phyloP scores from a whole-genome alignment of 495 filamentous ascomycete genomes.

The Lasiosphaeria hispida region DNA sequence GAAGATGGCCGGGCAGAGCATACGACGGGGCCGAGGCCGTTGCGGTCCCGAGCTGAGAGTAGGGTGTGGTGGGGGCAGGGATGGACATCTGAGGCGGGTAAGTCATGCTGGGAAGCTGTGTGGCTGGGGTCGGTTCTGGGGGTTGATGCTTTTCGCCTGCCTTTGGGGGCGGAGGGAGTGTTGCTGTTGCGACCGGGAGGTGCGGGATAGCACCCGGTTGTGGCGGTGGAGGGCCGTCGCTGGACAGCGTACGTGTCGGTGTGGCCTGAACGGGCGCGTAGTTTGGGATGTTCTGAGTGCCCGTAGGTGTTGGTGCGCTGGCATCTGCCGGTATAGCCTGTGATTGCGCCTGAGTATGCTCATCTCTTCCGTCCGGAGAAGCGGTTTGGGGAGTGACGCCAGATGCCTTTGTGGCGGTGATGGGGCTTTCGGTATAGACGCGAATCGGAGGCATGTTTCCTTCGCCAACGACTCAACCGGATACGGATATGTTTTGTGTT shows the following conservation, averaged over 20 bases:
- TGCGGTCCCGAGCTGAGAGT: conserved; percentile 38
- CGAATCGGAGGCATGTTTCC: conserved; percentile 57
- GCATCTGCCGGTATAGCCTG: conserved; percentile 40
- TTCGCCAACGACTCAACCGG: background rate
- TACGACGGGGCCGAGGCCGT: conserved; percentile 24
- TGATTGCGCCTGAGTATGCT: conserved; percentile 10
- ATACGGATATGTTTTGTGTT: background rate
- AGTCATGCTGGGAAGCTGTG: conserved; percentile 26
- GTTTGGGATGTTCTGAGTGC: conserved; percentile 23
- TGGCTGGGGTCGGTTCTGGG: conserved; percentile 22
- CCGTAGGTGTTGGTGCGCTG: conserved; percentile 37
- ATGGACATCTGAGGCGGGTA: conserved; percentile 46
- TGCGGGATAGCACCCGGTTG: conserved; percentile 52
- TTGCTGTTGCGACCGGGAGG: conserved; percentile 18
- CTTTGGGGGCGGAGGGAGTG: conserved; percentile 55
- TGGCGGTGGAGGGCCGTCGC: conserved; percentile 51
- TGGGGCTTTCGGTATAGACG: conserved; percentile 58
- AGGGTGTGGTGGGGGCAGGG: conserved; percentile 32
- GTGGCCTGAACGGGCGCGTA: conserved; percentile 29
- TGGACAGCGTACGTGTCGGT: conserved; percentile 27
- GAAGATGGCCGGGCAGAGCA: too few species aligned
- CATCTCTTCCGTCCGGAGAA: conserved; percentile 18
- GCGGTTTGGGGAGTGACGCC: conserved; percentile 52
- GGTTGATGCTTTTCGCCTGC: conserved; percentile 41
- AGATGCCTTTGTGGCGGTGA: conserved; percentile 52